Evolutionary conservation across 2,329 filamentous ascomycete genomes (phyloP).

Genomic region (Fusarium dlaminii): DNA sequence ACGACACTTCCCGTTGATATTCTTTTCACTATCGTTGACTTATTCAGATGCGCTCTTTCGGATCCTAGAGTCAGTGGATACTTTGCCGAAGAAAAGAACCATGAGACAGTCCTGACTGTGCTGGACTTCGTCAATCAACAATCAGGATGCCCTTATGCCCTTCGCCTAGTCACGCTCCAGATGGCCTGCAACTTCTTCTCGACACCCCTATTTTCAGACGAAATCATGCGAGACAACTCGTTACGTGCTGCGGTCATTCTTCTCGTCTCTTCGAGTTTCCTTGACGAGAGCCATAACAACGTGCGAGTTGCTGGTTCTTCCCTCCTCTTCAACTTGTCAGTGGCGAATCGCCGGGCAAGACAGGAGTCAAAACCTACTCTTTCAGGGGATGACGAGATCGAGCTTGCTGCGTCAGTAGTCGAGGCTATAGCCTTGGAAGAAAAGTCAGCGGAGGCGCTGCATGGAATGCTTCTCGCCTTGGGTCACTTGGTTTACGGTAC

Average conservation of each 20-base stretch:
- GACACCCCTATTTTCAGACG: constrained; percentile 73
- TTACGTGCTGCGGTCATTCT: constrained; percentile 70
- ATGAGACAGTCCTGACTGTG: constrained; percentile 70
- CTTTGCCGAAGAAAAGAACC: constrained; percentile 78
- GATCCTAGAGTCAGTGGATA: constrained; percentile 84
- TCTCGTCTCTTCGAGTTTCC: constrained; percentile 79
- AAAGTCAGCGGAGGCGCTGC: constrained; percentile 74
- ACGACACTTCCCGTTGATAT: constrained; percentile 67
- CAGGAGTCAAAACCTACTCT: constrained; percentile 67
- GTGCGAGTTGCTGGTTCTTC: constrained; percentile 84
- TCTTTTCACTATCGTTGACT: constrained; percentile 85
- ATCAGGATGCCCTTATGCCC: constrained; percentile 75
- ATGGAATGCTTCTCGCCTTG: constrained; percentile 78
- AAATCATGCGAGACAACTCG: constrained; percentile 62
- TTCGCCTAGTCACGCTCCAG: constrained; percentile 85
- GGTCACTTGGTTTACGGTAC: constrained; percentile 80
- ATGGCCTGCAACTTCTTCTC: constrained; percentile 87
- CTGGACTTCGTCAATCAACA: constrained; percentile 67
- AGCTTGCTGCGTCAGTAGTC: constrained; percentile 81
- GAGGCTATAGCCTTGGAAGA: constrained; percentile 73
- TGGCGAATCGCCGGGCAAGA: constrained; percentile 73
- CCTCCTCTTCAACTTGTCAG: constrained; percentile 83
- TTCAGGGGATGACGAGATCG: constrained; percentile 77
- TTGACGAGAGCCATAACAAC: constrained; percentile 78
- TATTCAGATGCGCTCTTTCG: constrained; percentile 79